phyloP scores from a whole-genome alignment of 1,139 yeast genomes.

The Hanseniaspora gamundiae region DNA sequence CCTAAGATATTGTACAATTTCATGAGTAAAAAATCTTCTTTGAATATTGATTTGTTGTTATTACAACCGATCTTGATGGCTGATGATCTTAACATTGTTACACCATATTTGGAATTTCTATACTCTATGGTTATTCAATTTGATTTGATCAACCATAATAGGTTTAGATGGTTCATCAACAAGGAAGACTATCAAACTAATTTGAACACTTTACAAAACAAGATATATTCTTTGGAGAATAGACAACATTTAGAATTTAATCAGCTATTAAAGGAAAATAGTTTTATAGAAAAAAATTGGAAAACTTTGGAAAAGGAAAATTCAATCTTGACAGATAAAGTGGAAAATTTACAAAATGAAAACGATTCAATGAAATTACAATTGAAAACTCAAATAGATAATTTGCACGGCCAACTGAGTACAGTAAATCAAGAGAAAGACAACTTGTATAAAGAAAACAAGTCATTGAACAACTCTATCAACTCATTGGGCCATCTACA shows the following conservation, averaged over 20 bases:
- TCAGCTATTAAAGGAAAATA: conserved; percentile 3
- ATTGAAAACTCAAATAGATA: conserved; percentile 11
- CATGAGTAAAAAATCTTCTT: conserved; percentile 16
- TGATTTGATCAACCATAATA: conserved; percentile 37
- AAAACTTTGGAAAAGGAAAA: conserved; percentile 15
- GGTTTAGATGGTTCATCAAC: conserved; percentile 30
- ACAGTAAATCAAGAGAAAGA: background rate
- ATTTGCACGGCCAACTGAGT: conserved; percentile 5
- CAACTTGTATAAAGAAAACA: background rate
- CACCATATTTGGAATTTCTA: conserved; percentile 81
- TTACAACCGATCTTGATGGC: conserved; percentile 80
- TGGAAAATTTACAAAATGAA: conserved; percentile 9
- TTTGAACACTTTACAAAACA: conserved; percentile 1
- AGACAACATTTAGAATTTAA: conserved; percentile 3
- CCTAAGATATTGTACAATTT: conserved; percentile 22
- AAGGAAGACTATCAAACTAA: conserved; percentile 16
- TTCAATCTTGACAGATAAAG: conserved; percentile 8
- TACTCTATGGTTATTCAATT: conserved; percentile 71
- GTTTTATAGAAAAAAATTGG: conserved; percentile 6
- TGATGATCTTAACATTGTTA: conserved; percentile 72
- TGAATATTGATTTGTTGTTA: conserved; percentile 61
- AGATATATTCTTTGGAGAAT: conserved; percentile 1
- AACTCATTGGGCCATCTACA: background rate
- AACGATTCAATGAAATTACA: conserved; percentile 15
- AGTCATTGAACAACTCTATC: background rate